Evolutionary conservation across 2,329 filamentous ascomycete species (phyloP), one percentile per base, ranked within the genome.

Genomic region (Saccharata proteae): DNA sequence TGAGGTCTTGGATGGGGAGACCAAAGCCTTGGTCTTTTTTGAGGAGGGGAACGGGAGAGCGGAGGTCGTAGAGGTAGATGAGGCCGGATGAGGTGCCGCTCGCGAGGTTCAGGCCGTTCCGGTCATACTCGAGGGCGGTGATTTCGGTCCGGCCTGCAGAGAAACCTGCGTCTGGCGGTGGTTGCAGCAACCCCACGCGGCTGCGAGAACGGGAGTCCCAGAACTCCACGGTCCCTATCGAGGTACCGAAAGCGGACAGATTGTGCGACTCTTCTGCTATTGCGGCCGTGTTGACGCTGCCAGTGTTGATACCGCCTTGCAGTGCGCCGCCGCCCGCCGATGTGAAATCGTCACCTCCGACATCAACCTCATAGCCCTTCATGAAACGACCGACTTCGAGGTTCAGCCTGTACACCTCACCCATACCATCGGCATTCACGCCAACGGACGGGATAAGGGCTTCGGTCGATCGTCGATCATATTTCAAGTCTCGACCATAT

Each of bases 21-120:
- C 88, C 88, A 51, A 93, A 93, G 29, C 92, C 90, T 59, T 98
- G 90, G 45, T 96, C 88, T 55, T 94, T 96, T 51, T 78, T 82
- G 29, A 96, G 63, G 6, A 93, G 61, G 1, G 92, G 85, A 0
- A 80, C 69, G 0, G 90, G 85, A 14, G 84, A 85, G 49, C 90
- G 80, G 30, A 98, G 63, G 55, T 98, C 90, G 52, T 93, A 98
- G 6, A 94, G 71, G 46, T 92, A 80, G 27, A 94, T 74, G 28
- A 94, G 70, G 14, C 92, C 90, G 26, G 74, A 79, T 1, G 83
- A 88, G n/a, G 82, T 82, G 12, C 90, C 90, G 1, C 83, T 81
- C 1, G 81, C 85, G 18, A 96, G 62, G 1, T 81, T 86, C 29
- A 98, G 64, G 0, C 90, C 90, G 1, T 82, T 84, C 11, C 73